Evolutionary conservation across 257 asterid genomes (phyloP).

Genomic region (Solanum phureja): DNA sequence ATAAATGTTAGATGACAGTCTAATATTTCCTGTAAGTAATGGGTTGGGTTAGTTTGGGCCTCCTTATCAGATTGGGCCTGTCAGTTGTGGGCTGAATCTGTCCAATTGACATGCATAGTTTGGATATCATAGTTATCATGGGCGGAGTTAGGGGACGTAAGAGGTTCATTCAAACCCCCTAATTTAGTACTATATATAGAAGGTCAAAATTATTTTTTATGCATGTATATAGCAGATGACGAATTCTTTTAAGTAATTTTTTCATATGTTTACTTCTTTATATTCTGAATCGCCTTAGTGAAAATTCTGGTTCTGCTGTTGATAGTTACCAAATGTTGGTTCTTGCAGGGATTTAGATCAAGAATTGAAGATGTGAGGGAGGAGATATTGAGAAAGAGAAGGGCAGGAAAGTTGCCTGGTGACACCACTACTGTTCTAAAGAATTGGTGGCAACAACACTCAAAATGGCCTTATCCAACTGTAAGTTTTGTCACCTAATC

Average conservation of each 20-base stretch:
- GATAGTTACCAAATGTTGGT: not conserved
- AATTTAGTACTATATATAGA: not conserved
- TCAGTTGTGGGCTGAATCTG: not conserved
- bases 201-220: too few species aligned
- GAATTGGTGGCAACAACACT: constrained; percentile 96
- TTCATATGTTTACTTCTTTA: not conserved
- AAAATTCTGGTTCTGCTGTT: not conserved
- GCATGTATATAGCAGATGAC: not conserved
- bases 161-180: not conserved
- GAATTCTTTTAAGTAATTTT: not conserved
- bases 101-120: not conserved
- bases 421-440: constrained; percentile 85
- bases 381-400: constrained; percentile 82
- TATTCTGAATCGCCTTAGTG: not conserved
- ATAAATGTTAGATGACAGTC: not conserved
- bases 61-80: not conserved
- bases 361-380: constrained; percentile 93
- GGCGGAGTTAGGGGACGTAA: not conserved
- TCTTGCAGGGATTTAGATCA: constrained; percentile 79
- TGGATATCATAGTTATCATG: not conserved
- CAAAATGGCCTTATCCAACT: constrained; percentile 99
- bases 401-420: constrained; percentile 94
- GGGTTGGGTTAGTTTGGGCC: not conserved
- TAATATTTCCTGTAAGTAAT: not conserved
- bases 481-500: constrained; percentile 22